These are phyloP conservation scores for Nakazawaea laoshanensis DNA, from an alignment of 805 yeast species.

Conservation along the genomic window DNA sequence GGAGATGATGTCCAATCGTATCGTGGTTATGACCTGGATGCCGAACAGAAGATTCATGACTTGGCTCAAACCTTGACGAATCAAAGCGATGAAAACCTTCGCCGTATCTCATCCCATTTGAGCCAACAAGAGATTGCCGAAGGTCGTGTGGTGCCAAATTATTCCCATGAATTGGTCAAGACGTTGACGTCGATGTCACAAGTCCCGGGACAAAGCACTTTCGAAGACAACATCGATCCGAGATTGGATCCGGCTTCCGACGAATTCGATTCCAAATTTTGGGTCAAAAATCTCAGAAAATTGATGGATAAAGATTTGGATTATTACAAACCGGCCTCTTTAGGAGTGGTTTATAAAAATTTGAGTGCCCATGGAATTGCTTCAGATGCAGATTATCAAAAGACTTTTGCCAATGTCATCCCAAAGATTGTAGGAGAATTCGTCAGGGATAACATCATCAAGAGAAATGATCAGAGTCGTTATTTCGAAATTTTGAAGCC, in stretches of 20 bases:
- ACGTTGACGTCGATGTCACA: conserved; percentile 42
- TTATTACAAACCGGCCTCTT: conserved; percentile 49
- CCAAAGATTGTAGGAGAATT: conserved; percentile 23
- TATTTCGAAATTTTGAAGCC: conserved; percentile 49
- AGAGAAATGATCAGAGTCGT: conserved; percentile 19
- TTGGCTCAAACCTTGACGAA: conserved; percentile 32
- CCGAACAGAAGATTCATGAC: conserved; percentile 25
- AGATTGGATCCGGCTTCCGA: conserved; percentile 51
- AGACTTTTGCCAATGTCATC: conserved; percentile 41
- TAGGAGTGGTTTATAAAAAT: conserved; percentile 52
- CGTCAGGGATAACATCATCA: conserved; percentile 13
- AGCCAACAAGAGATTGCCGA: conserved; percentile 9
- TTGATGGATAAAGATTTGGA: conserved; percentile 47
- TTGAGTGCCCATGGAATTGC: conserved; percentile 59
- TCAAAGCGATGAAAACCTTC: conserved; percentile 7
- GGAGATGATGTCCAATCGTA: conserved; percentile 15
- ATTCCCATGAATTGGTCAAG: conserved; percentile 16
- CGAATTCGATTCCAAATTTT: conserved; percentile 49
- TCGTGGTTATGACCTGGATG: conserved; percentile 27
- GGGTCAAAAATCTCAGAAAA: conserved; percentile 61
- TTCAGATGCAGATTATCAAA: conserved; percentile 59
- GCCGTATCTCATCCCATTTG: not conserved
- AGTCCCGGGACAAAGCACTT: conserved; percentile 41
- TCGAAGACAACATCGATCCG: conserved; percentile 23
- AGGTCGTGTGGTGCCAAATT: conserved; percentile 9